A percentile compares a stretch with the other conserved stretches of the same genome.
phyloP scores from a whole-genome alignment of 345 rosid genomes.

The Isatis tinctoria region DNA sequence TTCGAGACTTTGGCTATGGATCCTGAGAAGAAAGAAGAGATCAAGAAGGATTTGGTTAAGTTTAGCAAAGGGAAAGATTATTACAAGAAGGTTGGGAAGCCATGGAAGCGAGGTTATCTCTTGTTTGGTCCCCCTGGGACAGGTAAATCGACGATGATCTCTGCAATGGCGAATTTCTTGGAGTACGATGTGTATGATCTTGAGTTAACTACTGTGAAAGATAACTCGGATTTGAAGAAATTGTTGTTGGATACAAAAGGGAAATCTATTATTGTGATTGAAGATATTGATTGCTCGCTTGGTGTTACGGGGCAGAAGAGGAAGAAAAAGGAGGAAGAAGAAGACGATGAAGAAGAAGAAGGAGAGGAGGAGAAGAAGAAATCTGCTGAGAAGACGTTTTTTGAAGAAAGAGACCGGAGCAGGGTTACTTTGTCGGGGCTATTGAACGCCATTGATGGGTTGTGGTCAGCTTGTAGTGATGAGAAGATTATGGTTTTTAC shows the following conservation, averaged over 20 bases:
- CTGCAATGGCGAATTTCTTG: conserved; percentile 64
- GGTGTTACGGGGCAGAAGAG: conserved; percentile 19
- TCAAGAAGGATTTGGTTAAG: conserved; percentile 45
- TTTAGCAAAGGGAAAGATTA: conserved; percentile 51
- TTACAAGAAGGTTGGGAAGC: conserved; percentile 54
- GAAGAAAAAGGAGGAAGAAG: conserved; percentile 14
- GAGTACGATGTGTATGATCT: conserved; percentile 69
- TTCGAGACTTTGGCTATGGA: conserved; percentile 69
- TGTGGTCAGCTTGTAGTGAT: conserved; percentile 48
- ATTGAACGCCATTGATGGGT: conserved; percentile 45
- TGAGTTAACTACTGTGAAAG: conserved; percentile 52
- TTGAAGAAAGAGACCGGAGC: conserved; percentile 4
- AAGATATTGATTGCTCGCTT: conserved; percentile 43
- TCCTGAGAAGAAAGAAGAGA: conserved; percentile 38
- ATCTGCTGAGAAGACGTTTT: not conserved
- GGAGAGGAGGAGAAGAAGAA: not conserved
- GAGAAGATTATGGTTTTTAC: conserved; percentile 48
- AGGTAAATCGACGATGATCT: conserved; percentile 70
- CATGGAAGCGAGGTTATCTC: conserved; percentile 63
- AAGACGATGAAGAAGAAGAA: conserved; percentile 7
- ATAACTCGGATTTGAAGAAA: conserved; percentile 51
- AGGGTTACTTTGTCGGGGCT: conserved; percentile 47
- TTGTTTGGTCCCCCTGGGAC: conserved; percentile 42
- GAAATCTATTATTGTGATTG: conserved; percentile 58
- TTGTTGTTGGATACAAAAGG: conserved; percentile 45